Base-by-base conservation (phyloP, 1,284 basidiomycete genomes). In the Ustilago sp. region DNA sequence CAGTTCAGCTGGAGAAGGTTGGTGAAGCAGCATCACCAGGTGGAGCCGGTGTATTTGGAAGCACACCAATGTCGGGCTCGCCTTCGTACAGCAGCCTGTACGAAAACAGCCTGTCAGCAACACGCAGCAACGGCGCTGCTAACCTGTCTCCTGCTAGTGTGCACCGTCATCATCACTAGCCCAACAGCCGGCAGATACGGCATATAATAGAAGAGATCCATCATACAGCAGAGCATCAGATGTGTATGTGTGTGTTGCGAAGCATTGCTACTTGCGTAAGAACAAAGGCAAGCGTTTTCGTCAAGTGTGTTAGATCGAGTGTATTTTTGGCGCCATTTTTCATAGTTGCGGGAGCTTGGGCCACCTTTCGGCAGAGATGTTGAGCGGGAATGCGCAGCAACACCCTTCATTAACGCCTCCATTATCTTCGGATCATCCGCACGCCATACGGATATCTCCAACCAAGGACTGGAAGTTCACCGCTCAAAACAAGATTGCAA, bases 1-100 rank as follows among this genome's bases (percentile, higher is more conserved):
- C 75, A 0, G 77, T 85, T 3, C 84, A 85, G 58, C 64, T 83
- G 4, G 79, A 84, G 34, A 62, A 62, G 35, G 32, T 57, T 4
- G 52, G 41, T 6, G 50, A 15, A 11, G 23, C 53, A 7, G 48
- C 55, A 9, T 63, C 63, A 19, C 59, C 63, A 2, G 52, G 54
- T 15, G 59, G 59, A 17, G 61, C 31, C 4, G 50, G 34, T 8
- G 28, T 31, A 8, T 19, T 52, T 28, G 41, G 59, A 23, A 56
- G 52, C 31, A 68, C 59, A 1, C 65, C 61, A 43, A 64, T 73
- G 62, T 73, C 66, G 32, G 65, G 58, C 0, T 63, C 65, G 2
- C 61, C 62, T 4, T 68, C 65, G 35, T 72, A 66, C 53, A 72
- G 69, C 60, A 72, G 69, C 47, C 13, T 56, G n/a, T 63, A 67